Evolutionary conservation across 805 yeast species (phyloP).

Genomic region (Kodamaea restingae): DNA sequence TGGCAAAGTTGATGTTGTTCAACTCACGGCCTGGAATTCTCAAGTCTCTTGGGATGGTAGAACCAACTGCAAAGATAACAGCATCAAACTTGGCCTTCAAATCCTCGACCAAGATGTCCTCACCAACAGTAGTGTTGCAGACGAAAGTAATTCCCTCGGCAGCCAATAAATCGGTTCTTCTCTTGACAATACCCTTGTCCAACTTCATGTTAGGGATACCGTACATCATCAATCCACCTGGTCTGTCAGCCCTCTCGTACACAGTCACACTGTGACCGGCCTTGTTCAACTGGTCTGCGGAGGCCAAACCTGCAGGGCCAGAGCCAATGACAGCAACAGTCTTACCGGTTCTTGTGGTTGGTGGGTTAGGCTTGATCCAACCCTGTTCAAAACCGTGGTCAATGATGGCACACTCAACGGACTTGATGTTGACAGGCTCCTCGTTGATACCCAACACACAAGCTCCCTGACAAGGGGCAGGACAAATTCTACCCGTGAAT

Average conservation of each 20-base stretch:
- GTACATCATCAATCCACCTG: constrained; percentile 96
- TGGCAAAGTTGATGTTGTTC: constrained; percentile 88
- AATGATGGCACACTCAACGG: constrained; percentile 92
- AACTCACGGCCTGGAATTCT: constrained; percentile 90
- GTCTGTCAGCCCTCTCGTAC: constrained; percentile 90
- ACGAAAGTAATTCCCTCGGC: constrained; percentile 87
- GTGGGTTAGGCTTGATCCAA: constrained; percentile 87
- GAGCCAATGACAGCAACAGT: constrained; percentile 87
- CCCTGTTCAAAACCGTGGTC: constrained; percentile 96
- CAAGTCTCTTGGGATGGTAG: constrained; percentile 94
- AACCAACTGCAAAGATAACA: constrained; percentile 87
- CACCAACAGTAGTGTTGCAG: constrained; percentile 77
- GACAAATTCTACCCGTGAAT: constrained; percentile 96
- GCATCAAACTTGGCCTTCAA: constrained; percentile 69
- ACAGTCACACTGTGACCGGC: constrained; percentile 94
- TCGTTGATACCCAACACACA: constrained; percentile 87
- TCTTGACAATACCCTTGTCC: constrained; percentile 86
- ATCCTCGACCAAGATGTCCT: constrained; percentile 69
- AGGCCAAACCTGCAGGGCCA: constrained; percentile 95
- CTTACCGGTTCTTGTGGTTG: constrained; percentile 77
- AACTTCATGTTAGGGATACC: constrained; percentile 99
- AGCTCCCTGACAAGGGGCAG: constrained; percentile 99
- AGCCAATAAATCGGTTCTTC: constrained; percentile 85
- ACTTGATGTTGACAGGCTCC: constrained; percentile 94
- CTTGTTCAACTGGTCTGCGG: constrained; percentile 94